Evolutionary conservation across 225 moss, liverwort and hornwort genomes (phyloP).

Genomic region (Lunularia cruciata): DNA sequence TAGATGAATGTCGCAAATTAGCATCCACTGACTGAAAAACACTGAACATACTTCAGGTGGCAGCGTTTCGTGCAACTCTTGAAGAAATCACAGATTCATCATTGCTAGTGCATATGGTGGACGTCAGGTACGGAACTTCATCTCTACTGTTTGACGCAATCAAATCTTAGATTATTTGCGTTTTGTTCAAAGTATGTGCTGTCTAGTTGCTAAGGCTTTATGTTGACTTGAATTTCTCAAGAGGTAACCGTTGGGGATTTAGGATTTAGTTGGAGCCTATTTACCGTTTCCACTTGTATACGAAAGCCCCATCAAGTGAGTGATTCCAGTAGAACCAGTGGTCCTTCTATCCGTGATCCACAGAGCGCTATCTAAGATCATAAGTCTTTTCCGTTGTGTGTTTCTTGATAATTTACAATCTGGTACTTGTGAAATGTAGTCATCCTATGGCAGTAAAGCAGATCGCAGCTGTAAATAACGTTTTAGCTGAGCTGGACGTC

Average conservation of each 20-base stretch:
- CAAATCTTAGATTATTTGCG: no score
- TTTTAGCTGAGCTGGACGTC: constrained; percentile 78
- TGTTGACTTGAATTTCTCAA: no score
- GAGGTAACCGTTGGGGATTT: no score
- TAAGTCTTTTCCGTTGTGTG: neutral
- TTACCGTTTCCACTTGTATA: no score
- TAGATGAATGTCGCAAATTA: no score
- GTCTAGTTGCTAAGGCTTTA: no score
- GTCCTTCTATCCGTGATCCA: neutral
- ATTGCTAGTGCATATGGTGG: constrained; percentile 83
- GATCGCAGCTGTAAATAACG: constrained; percentile 74
- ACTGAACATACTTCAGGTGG: constrained; percentile 55
- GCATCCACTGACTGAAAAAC: no score
- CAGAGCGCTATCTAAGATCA: neutral
- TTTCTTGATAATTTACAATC: neutral
- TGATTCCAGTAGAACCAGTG: neutral
- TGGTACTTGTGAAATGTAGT: constrained; percentile 38
- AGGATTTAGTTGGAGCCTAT: no score
- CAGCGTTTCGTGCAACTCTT: constrained; percentile 95
- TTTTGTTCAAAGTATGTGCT: no score
- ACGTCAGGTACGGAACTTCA: constrained; percentile 62
- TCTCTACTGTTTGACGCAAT: no score
- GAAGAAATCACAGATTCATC: constrained; percentile 99
- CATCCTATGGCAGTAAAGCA: constrained; percentile 98
- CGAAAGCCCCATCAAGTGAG: no score